Evolutionary conservation across 345 rosid genomes (phyloP).

Genomic region (Eucalyptus viminalis): DNA sequence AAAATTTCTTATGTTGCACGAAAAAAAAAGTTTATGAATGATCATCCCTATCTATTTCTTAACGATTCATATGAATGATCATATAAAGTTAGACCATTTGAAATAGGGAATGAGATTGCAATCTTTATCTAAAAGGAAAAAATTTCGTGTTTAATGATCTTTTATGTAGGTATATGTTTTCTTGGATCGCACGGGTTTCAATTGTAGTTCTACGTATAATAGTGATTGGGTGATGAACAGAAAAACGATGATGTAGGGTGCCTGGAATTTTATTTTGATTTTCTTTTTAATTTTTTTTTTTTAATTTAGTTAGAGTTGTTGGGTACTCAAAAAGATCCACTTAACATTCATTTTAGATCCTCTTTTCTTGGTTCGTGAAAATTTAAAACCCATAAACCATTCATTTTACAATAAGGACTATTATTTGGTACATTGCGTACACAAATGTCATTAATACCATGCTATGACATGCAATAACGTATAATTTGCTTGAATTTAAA

Average conservation of each 20-base stretch:
- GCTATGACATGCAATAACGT: not conserved
- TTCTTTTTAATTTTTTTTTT: no score
- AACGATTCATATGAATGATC: not conserved
- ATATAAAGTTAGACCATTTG: not conserved
- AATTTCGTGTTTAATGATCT: not conserved
- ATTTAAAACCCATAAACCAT: not conserved
- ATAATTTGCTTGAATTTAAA: not conserved
- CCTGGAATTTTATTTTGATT: not conserved
- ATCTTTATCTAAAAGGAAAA: not conserved
- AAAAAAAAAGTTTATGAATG: no score
- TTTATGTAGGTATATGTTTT: not conserved
- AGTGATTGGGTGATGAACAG: not conserved
- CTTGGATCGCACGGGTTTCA: not conserved
- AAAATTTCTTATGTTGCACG: no score
- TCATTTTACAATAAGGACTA: not conserved
- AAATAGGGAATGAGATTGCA: not conserved
- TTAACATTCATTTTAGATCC: no score
- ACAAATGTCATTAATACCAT: not conserved
- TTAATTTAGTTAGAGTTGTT: not conserved
- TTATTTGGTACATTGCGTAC: not conserved
- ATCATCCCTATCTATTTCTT: not conserved
- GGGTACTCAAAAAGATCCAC: not conserved
- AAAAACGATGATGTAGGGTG: not conserved
- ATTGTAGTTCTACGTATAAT: not conserved
- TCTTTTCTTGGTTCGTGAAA: not conserved